phyloP scores from a whole-genome alignment of 202 grass and related monocot species.

The Schoenoplectus triqueter region DNA sequence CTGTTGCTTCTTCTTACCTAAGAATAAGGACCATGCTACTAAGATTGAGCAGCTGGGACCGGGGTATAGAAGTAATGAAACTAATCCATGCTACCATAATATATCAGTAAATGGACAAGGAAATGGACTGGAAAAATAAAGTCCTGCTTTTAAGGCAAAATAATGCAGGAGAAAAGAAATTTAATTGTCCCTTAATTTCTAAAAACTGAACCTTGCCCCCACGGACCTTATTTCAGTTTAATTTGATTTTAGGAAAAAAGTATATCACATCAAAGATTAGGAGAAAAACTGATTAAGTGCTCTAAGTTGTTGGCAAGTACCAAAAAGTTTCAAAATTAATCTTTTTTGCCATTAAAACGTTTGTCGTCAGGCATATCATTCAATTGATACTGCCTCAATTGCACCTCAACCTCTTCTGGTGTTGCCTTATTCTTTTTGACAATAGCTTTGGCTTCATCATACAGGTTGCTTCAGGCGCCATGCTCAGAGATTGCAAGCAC shows the following conservation, averaged over 20 bases:
- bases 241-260: background rate
- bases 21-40: background rate
- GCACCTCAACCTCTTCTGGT: conserved; percentile 78
- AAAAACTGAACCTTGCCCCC: background rate
- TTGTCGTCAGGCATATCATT: conserved; percentile 85
- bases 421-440: conserved; percentile 94
- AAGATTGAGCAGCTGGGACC: background rate
- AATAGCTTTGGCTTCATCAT: conserved; percentile 85
- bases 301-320: background rate
- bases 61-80: background rate
- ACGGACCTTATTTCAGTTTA: background rate
- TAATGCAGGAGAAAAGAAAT: background rate
- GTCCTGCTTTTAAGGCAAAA: background rate
- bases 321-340: conserved; percentile 37
- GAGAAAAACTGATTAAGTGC: background rate
- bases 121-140: background rate
- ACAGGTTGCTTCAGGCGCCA: conserved; percentile 80
- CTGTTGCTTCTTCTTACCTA: background rate
- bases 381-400: conserved; percentile 70
- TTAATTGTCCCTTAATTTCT: background rate
- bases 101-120: background rate
- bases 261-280: background rate
- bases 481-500: conserved; percentile 90
- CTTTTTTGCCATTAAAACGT: conserved; percentile 85
- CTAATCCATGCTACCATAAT: background rate